A percentile compares a stretch with the other conserved stretches of the same genome.
phyloP scores from a whole-genome alignment of 352 stramenopile species.

The Albugo laibachii region DNA sequence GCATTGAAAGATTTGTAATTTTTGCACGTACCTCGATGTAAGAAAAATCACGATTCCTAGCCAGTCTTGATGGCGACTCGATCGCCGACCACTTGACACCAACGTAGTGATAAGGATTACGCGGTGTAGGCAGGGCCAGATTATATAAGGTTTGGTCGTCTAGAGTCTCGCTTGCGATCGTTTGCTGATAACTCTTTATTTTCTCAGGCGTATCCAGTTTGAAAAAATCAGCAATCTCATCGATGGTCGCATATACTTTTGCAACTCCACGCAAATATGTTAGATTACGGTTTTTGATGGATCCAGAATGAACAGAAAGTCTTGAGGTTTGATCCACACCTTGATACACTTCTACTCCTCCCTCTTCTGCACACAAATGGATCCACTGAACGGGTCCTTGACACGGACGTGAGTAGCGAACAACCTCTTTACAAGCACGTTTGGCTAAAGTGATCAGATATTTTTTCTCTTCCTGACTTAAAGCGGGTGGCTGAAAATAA shows the following conservation, averaged over 20 bases:
- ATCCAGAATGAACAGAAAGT: slow-evolving; percentile 5
- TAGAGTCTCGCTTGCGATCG: slow-evolving; percentile 51
- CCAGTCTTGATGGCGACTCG: slow-evolving; percentile 52
- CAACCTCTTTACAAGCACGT: slow-evolving; percentile 65
- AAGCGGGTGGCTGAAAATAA: slow-evolving; percentile 36
- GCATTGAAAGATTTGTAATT: background rate
- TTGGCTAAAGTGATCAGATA: slow-evolving; percentile 53
- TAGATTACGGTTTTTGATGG: slow-evolving; percentile 12
- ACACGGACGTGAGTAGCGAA: slow-evolving; percentile 51
- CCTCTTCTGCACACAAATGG: slow-evolving; percentile 38
- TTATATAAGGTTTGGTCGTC: slow-evolving; percentile 62
- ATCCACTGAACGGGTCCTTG: slow-evolving; percentile 66
- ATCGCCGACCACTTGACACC: slow-evolving; percentile 65
- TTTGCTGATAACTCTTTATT: slow-evolving; percentile 40
- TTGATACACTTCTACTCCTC: slow-evolving; percentile 47
- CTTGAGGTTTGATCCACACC: slow-evolving; percentile 18
- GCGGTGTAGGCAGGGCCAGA: slow-evolving; percentile 27
- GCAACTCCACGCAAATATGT: slow-evolving; percentile 50
- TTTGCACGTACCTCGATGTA: slow-evolving; percentile 27
- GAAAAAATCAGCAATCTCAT: slow-evolving; percentile 70
- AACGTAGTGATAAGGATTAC: slow-evolving; percentile 74
- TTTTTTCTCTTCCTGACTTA: slow-evolving; percentile 40
- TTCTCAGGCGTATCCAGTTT: slow-evolving; percentile 50
- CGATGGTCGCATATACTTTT: slow-evolving; percentile 52
- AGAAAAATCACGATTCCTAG: slow-evolving; percentile 61